Evolutionary conservation across 257 asterid species (phyloP).

Genomic region (Solanum chilense): DNA sequence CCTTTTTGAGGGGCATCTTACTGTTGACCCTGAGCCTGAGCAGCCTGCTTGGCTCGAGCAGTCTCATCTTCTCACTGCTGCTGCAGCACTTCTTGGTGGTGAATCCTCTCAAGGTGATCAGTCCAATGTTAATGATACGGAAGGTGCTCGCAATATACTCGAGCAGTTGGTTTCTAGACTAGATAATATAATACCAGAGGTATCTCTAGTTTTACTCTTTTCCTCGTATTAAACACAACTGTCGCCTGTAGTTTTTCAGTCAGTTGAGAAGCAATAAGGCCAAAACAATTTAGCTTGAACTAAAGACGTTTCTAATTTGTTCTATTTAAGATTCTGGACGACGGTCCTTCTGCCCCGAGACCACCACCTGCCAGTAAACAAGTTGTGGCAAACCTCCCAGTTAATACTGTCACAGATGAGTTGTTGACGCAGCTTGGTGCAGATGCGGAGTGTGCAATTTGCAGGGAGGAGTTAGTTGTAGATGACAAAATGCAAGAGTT

Average conservation of each 20-base stretch:
- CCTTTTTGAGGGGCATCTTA: conserved; percentile 95
- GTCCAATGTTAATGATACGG: conserved; percentile 19
- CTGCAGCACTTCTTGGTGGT: conserved; percentile 49
- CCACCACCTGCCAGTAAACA: conserved; percentile 94
- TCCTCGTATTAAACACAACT: neutral
- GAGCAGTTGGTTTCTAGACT: conserved; percentile 44
- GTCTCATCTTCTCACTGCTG: conserved; percentile 58
- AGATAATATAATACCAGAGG: conserved; percentile 72
- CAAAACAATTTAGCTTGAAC: neutral
- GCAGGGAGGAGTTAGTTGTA: conserved; percentile 66
- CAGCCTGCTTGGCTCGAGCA: conserved; percentile 81
- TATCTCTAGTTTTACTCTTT: conserved; percentile 9
- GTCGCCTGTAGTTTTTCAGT: neutral
- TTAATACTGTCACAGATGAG: conserved; percentile 50
- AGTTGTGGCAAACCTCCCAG: conserved; percentile 91
- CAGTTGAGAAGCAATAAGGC: neutral
- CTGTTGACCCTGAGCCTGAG: conserved; percentile 92
- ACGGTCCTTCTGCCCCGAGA: conserved; percentile 59
- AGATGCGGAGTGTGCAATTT: conserved; percentile 81
- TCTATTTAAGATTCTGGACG: conserved; percentile 39
- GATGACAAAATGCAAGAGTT: conserved; percentile 85
- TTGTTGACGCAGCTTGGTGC: conserved; percentile 51
- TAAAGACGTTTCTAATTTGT: conserved; percentile 2
- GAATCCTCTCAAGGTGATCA: conserved; percentile 52
- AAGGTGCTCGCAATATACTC: conserved; percentile 32